Base-by-base conservation (phyloP, 495 filamentous ascomycete species). In the Penicillium fimorum region DNA sequence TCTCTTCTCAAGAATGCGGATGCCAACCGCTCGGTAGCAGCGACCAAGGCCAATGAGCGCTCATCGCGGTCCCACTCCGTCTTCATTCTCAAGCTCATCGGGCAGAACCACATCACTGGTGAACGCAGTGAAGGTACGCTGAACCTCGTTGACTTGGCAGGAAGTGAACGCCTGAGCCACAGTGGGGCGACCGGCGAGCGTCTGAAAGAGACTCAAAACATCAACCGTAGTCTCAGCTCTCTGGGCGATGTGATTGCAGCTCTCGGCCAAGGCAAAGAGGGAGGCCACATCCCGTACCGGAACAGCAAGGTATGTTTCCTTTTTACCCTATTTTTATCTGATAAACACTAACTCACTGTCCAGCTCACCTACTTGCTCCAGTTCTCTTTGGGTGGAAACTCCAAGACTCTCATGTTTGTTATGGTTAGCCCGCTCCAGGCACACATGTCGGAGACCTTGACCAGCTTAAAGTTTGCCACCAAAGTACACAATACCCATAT, bases 331-430 rank as follows among this genome's bases (percentile, higher is more conserved):
- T 49, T 11, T 9, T 49, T 29, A 22, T 48, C 15, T 15, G 20
- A 10, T 4, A 25, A 11, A 17, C 50, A 17, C 24, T 61, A 47
- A 60, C 44, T 55, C 49, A 1, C 11, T 33, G 12, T 55, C 22
- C 55, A 92, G 89, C 82, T 98, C 51, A 98, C 94, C 10, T 96
- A 97, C 58, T 83, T 99, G 27, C 82, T 99, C 22, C 90, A 97
- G 83, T 96, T 92, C 58, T 96, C 91, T 2, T 82, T 99, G 0
- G 92, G 94, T 15, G 95, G 95, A 33, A 96, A 96, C 67, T 91
- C 88, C 53, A 95, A 96, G 75, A 97, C 95, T 4, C 88, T 99
- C 57, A 99, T 97, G 94, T 96, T 99, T 63, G 91, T 97, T 70
- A 97, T 97, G 91, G 87, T 95, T 59, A 92, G 88, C 67, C 94